phyloP scores from a whole-genome alignment of 345 rosid genomes.

The Anacardium occidentale region DNA sequence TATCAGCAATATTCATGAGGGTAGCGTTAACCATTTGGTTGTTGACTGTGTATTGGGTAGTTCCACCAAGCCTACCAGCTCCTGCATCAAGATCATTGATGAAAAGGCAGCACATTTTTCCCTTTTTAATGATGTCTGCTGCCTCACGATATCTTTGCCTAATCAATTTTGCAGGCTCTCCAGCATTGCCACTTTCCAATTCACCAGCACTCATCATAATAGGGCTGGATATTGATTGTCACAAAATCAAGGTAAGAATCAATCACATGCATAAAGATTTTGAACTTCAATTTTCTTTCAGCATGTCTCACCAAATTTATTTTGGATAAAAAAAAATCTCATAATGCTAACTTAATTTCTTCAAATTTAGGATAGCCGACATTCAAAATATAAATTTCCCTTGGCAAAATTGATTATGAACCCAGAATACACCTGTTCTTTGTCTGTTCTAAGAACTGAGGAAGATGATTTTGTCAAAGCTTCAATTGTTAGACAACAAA shows the following conservation, averaged over 20 bases:
- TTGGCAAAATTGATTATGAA: background rate
- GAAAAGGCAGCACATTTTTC: slow-evolving; percentile 58
- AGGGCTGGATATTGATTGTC: slow-evolving; percentile 35
- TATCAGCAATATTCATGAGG: slow-evolving; percentile 63
- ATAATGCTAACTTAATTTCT: background rate
- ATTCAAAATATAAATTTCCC: background rate
- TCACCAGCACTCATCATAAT: slow-evolving; percentile 63
- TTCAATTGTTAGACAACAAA: background rate
- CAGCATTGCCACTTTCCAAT: slow-evolving; percentile 57
- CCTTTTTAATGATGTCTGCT: slow-evolving; percentile 46
- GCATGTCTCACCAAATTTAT: background rate
- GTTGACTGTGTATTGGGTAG: slow-evolving; percentile 57
- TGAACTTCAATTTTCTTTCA: background rate
- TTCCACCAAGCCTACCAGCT: slow-evolving; percentile 57
- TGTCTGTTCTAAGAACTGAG: background rate
- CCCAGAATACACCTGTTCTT: background rate
- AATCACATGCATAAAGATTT: background rate
- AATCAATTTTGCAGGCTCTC: slow-evolving; percentile 58
- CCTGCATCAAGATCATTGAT: slow-evolving; percentile 59
- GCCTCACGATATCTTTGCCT: slow-evolving; percentile 60
- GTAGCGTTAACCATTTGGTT: slow-evolving; percentile 69
- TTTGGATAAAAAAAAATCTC: background rate
- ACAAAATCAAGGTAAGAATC: background rate
- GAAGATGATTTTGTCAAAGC: background rate
- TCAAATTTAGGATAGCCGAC: background rate